Percentiles rank a stretch among this genome's conserved stretches.
phyloP scores from a whole-genome alignment of 805 yeast species.

The Myxozyma mucilagina region DNA sequence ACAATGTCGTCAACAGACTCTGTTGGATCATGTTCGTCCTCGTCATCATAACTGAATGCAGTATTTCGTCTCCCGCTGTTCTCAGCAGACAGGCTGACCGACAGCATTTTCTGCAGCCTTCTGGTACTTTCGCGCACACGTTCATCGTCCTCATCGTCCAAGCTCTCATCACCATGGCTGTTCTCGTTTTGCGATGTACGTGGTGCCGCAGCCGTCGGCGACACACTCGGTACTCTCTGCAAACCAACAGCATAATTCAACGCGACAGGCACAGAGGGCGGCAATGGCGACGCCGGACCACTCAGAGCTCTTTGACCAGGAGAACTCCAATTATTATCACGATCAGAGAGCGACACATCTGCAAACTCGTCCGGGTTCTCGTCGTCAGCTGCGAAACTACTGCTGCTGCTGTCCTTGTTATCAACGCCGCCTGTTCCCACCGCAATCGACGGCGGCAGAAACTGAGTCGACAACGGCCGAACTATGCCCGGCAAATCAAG shows the following conservation, averaged over 20 bases:
- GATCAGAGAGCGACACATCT: not conserved
- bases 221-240: not conserved
- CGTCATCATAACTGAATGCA: not conserved
- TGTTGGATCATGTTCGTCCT: not conserved
- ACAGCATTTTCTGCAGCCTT: slow-evolving; percentile 20
- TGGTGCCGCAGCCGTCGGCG: not conserved
- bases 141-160: slow-evolving; percentile 8
- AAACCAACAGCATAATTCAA: not conserved
- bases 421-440: not conserved
- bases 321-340: no score
- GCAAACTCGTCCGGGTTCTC: not conserved
- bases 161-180: no score
- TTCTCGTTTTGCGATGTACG: no score
- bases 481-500: slow-evolving; percentile 22
- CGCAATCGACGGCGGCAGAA: slow-evolving; percentile 16
- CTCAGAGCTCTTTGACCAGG: not conserved
- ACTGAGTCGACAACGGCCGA: slow-evolving; percentile 15
- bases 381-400: not conserved
- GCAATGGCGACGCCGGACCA: not conserved
- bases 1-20: slow-evolving; percentile 32
- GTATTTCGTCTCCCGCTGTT: not conserved
- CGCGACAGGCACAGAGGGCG: not conserved
- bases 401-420: not conserved
- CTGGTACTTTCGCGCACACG: slow-evolving; percentile 18
- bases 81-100: slow-evolving; percentile 2